These are phyloP conservation scores for Colletotrichum cereale DNA, from an alignment of 2,329 filamentous ascomycete species.

Conservation along the genomic window DNA sequence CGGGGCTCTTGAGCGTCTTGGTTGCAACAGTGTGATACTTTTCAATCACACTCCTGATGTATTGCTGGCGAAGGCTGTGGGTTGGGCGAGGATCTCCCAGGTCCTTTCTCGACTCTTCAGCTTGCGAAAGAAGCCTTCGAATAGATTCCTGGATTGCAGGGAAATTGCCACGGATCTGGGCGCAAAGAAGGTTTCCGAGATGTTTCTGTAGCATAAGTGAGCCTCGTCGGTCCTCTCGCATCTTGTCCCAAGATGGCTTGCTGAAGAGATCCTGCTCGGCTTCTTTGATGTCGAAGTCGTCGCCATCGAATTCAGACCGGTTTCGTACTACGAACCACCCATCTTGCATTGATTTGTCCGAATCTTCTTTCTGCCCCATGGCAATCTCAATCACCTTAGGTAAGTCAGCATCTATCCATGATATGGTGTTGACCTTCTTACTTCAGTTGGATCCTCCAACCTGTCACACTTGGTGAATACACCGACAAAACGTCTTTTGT, in stretches of 20 bases:
- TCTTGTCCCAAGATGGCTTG: constrained; percentile 46
- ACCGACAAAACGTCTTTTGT: constrained; percentile 49
- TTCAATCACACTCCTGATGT: constrained; percentile 44
- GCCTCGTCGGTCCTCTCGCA: constrained; percentile 45
- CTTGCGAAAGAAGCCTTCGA: constrained; percentile 40
- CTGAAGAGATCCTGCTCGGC: constrained; percentile 48
- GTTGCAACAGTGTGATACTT: constrained; percentile 43
- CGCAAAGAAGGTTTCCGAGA: constrained; percentile 49
- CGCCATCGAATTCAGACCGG: constrained; percentile 43
- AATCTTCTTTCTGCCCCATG: constrained; percentile 22
- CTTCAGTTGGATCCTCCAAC: constrained; percentile 42
- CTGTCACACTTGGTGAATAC: constrained; percentile 56
- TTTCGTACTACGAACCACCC: constrained; percentile 55
- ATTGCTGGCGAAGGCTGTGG: constrained; percentile 44
- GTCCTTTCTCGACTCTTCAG: constrained; percentile 17
- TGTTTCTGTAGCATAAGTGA: constrained; percentile 47
- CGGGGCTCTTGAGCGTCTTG: constrained; percentile 45
- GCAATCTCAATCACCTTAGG: constrained; percentile 31
- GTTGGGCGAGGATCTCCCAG: constrained; percentile 47
- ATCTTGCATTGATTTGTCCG: constrained; percentile 36
- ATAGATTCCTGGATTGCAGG: constrained; percentile 46
- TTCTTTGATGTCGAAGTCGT: constrained; percentile 44
- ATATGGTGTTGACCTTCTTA: not conserved
- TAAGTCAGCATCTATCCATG: not conserved
- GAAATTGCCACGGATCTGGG: constrained; percentile 52